Evolutionary conservation across 2,329 filamentous ascomycete species (phyloP).

Genomic region (Sporothrix luriei): DNA sequence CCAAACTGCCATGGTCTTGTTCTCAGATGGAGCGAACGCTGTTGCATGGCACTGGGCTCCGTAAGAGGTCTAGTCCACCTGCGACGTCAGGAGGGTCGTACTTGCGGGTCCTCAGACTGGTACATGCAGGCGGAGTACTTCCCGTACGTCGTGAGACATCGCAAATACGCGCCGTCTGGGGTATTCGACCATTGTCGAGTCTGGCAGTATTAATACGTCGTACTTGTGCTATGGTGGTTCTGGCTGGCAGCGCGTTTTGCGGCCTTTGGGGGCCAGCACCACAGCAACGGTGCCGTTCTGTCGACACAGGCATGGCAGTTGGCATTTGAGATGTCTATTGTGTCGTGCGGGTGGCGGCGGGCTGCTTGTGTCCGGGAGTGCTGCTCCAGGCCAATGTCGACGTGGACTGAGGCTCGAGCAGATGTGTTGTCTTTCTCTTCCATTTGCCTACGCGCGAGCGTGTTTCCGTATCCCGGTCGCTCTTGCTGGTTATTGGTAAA

Average conservation of each 20-base stretch:
- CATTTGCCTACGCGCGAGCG: neutral
- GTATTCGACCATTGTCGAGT: neutral
- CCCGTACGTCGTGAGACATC: slow-evolving; percentile 4
- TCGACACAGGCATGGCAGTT: slow-evolving; percentile 16
- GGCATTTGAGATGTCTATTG: neutral
- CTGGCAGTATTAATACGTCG: neutral
- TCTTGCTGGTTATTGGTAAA: slow-evolving; percentile 20
- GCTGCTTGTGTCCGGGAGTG: slow-evolving; percentile 5
- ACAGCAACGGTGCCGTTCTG: neutral
- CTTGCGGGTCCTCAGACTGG: neutral
- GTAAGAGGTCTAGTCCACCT: slow-evolving; percentile 12
- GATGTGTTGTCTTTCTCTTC: neutral
- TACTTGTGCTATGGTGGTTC: too few species aligned
- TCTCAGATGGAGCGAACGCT: neutral
- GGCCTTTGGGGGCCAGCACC: slow-evolving; percentile 6
- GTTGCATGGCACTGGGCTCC: slow-evolving; percentile 9
- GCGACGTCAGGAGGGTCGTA: slow-evolving; percentile 23
- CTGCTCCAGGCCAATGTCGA: neutral
- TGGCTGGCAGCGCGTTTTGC: slow-evolving; percentile 10
- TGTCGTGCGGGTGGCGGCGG: slow-evolving; percentile 14
- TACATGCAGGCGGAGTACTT: too few species aligned
- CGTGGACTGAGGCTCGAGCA: too few species aligned
- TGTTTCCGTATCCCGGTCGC: neutral
- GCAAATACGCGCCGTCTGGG: slow-evolving; percentile 11
- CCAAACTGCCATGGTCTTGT: slow-evolving; percentile 6